Conservation (phyloP, 805 yeast genomes). For the Pichia exigua region DNA sequence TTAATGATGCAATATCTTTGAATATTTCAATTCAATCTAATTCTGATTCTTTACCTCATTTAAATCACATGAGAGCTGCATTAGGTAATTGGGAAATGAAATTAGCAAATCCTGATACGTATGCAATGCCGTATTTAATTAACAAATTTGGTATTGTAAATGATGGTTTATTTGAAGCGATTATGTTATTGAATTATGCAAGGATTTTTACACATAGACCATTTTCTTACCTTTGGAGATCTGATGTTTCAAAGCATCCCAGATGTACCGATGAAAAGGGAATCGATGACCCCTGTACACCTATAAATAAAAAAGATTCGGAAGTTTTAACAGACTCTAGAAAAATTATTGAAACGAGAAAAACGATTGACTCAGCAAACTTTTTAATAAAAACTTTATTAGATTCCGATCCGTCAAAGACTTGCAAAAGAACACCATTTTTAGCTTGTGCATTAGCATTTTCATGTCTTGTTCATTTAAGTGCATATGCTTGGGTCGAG, state of each 20-base stretch:
- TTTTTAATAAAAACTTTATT: conserved; percentile 38
- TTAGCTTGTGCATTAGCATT: conserved; percentile 48
- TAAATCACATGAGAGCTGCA: conserved; percentile 36
- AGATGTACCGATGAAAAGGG: conserved; percentile 28
- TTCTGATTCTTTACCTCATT: conserved; percentile 30
- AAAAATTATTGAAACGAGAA: conserved; percentile 44
- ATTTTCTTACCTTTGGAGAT: conserved; percentile 44
- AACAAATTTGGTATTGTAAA: conserved; percentile 38
- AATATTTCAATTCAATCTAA: conserved; percentile 38
- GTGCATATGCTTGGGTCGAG: conserved; percentile 47
- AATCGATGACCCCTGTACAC: conserved; percentile 25
- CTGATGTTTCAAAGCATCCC: conserved; percentile 36
- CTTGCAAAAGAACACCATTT: conserved; percentile 40
- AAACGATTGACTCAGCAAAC: conserved; percentile 48
- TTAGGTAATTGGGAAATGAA: conserved; percentile 45
- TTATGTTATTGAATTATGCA: conserved; percentile 41
- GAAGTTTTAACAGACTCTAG: conserved; percentile 29
- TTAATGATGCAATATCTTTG: conserved; percentile 40
- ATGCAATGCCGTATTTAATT: conserved; percentile 36
- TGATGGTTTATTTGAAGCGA: conserved; percentile 47
- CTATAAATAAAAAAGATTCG: conserved; percentile 24
- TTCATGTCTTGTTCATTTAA: conserved; percentile 42
- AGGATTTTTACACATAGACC: conserved; percentile 50
- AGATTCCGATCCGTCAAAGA: conserved; percentile 39
- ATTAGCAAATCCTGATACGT: conserved; percentile 36